Conservation (phyloP, 2,329 filamentous ascomycete genomes). For the Penicillium sp. region DNA sequence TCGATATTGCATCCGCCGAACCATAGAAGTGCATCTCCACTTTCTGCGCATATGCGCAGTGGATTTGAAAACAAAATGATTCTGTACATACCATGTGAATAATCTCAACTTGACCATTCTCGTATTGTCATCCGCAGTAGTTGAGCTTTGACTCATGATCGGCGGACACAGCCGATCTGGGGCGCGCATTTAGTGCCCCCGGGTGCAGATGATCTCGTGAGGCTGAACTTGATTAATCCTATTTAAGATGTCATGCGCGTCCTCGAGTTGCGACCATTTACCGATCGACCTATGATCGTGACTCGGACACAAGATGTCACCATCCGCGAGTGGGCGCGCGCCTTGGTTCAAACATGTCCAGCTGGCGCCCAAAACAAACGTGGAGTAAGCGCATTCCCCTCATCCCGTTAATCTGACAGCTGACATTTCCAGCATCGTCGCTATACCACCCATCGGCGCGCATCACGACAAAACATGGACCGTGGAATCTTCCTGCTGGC, state of each 20-base stretch:
- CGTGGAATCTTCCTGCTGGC: constrained; percentile 20
- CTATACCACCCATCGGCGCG: constrained; percentile 34
- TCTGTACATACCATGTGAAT: constrained; percentile 11
- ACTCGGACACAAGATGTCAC: constrained; percentile 8
- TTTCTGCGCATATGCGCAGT: constrained; percentile 7
- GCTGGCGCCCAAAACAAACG: constrained; percentile 13
- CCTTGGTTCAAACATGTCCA: constrained; percentile 16
- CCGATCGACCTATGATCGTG: too few relatives aligned
- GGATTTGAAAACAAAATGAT: constrained; percentile 9
- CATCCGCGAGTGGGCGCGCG: constrained; percentile 4
- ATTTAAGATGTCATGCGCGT: background rate
- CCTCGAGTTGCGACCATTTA: background rate
- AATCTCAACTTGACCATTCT: constrained; percentile 4
- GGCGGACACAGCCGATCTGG: constrained; percentile 10
- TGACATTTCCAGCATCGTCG: constrained; percentile 27
- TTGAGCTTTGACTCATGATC: constrained; percentile 19
- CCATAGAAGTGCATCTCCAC: constrained; percentile 22
- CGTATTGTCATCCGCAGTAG: background rate
- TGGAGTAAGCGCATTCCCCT: constrained; percentile 24
- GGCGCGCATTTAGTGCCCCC: constrained; percentile 10
- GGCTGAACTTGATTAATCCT: constrained; percentile 12
- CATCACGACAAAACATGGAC: constrained; percentile 28
- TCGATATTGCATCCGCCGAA: constrained; percentile 23
- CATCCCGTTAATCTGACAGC: background rate
- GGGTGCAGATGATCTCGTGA: constrained; percentile 21